Conservation (phyloP, 1,284 basidiomycete genomes). For the Exobasidium rhododendri region DNA sequence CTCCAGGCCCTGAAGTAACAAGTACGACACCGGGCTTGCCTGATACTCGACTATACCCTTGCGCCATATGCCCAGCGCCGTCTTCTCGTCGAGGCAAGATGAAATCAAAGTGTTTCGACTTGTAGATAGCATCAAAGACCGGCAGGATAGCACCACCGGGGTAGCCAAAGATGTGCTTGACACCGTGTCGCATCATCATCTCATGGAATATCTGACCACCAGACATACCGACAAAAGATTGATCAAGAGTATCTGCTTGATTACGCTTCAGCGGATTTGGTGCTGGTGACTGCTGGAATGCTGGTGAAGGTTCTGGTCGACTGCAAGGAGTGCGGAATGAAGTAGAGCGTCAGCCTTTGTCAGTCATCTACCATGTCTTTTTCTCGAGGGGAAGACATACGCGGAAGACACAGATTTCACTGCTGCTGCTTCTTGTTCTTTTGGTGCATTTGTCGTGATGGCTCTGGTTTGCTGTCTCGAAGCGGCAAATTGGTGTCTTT, state of each 20-base stretch:
- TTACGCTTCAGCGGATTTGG: conserved; percentile 19
- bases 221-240: conserved; percentile 79
- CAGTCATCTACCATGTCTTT: neutral
- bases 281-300: conserved; percentile 41
- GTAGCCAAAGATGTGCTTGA: conserved; percentile 97
- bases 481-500: too few relatives aligned
- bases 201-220: conserved; percentile 98
- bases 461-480: conserved; percentile 24
- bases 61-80: conserved; percentile 97
- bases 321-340: conserved; percentile 5
- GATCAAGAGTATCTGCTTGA: conserved; percentile 43
- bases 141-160: conserved; percentile 96
- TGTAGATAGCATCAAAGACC: conserved; percentile 98
- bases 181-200: conserved; percentile 96
- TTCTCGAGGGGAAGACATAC: conserved; percentile 1
- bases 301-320: conserved; percentile 45
- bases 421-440: conserved; percentile 26
- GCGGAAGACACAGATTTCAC: conserved; percentile 25
- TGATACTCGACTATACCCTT: conserved; percentile 94
- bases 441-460: conserved; percentile 35
- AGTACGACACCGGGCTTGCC: conserved; percentile 96
- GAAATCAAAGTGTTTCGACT: conserved; percentile 92
- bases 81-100: conserved; percentile 95
- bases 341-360: neutral
- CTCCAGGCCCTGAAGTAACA: conserved; percentile 95